Base-by-base conservation (phyloP, 2,329 filamentous ascomycete genomes). In the Penicillium sp. region DNA sequence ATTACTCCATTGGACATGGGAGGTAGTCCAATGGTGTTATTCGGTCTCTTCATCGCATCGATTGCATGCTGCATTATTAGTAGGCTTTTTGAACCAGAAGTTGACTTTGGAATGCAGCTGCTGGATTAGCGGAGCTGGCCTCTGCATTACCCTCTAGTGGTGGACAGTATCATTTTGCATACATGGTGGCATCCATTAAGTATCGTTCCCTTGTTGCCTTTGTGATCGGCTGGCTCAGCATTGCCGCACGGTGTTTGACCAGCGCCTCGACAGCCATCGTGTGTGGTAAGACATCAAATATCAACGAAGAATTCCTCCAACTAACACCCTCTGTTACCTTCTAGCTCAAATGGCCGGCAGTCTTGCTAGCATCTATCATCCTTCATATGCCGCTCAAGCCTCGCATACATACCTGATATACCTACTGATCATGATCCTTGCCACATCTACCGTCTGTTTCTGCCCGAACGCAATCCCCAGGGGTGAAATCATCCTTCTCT, bases 121-220 rank as follows among this genome's bases (percentile, higher is more conserved):
- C 59, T 1, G 64, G 67, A 2, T 45, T 69, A 12, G 64, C 66
- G 15, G 67, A 69, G 43, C 46, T 69, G 22, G 58, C 62, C 20
- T 69, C 67, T 8, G 67, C 66, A 1, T 69, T 47, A 48, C 67
- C 64, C 9, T 65, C 62, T 1, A 60, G 44, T 4, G 61, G 65
- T 26, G 68, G 70, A 5, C 69, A 70, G 51, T 73, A 72, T 47
- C 69, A 73, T 51, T 70, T 69, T 42, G 65, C 63, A 1, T 72
- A 58, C 52, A 67, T 71, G 53, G 57, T 69, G 0, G 47, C 58
- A 4, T 48, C 61, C 1, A 35, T 42, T 1, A 55, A 49, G 18
- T 52, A 43, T n/a, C 58, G 62, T 11, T 49, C 56, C 1, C 42
- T 54, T 6, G 54, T 55, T 22, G 63, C 63, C 1, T 71, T 65